A percentile compares a stretch with the other conserved stretches of the same genome.
phyloP scores from a whole-genome alignment of 345 rosid genomes.

The Lumnitzera racemosa region DNA sequence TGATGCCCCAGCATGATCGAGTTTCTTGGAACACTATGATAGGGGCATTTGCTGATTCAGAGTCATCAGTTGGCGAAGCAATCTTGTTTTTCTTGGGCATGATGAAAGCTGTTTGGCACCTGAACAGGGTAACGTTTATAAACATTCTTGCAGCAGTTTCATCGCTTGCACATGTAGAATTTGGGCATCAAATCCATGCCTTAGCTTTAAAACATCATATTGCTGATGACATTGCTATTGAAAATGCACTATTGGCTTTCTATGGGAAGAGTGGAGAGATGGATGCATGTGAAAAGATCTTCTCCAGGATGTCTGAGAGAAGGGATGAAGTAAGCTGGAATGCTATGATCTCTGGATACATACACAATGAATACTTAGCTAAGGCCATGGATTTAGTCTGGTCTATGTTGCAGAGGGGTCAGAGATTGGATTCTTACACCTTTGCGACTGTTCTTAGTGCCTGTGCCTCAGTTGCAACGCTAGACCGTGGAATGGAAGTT shows the following conservation, averaged over 20 bases:
- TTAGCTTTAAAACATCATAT: constrained; percentile 44
- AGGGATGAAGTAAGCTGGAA: constrained; percentile 82
- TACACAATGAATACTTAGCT: constrained; percentile 59
- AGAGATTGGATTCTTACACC: constrained; percentile 63
- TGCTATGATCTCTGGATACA: constrained; percentile 84
- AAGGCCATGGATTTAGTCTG: constrained; percentile 81
- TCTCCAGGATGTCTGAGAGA: constrained; percentile 68
- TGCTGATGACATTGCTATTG: constrained; percentile 45
- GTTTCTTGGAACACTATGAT: constrained; percentile 88
- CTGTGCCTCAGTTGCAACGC: constrained; percentile 83
- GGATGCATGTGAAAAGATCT: constrained; percentile 66
- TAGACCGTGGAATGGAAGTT: constrained; percentile 90
- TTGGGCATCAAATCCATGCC: constrained; percentile 63
- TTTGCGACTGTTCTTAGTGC: constrained; percentile 95
- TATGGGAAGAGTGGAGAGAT: constrained; percentile 84
- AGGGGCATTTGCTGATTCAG: constrained; percentile 66
- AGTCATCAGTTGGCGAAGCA: constrained; percentile 38
- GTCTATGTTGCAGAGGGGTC: constrained; percentile 71
- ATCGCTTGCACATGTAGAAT: constrained; percentile 37
- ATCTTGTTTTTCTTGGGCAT: constrained; percentile 46
- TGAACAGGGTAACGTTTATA: constrained; percentile 61
- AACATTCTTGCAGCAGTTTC: constrained; percentile 61
- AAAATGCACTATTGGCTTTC: constrained; percentile 76
- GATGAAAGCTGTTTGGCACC: constrained; percentile 56
- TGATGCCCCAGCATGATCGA: constrained; percentile 68